These are phyloP conservation scores for Simplicillium aogashimaense DNA, from an alignment of 2,329 filamentous ascomycete genomes.

Conservation along the genomic window DNA sequence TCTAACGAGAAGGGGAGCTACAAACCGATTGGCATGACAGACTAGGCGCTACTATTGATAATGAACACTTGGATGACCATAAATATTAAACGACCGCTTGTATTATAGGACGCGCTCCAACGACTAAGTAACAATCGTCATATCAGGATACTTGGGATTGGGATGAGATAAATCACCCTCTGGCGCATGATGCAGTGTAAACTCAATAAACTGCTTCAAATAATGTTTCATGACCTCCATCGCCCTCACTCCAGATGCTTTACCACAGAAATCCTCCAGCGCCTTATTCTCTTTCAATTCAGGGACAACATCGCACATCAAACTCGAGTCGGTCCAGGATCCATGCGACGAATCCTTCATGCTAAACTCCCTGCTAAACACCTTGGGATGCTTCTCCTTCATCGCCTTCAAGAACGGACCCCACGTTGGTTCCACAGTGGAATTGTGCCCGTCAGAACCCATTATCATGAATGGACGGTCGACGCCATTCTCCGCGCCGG, in stretches of 20 bases:
- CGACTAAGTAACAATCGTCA: not conserved
- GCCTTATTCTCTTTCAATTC: conserved; percentile 10
- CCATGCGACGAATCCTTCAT: conserved; percentile 17
- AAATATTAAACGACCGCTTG: not conserved
- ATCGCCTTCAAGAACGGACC: conserved; percentile 13
- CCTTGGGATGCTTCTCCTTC: conserved; percentile 8
- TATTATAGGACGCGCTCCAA: not conserved
- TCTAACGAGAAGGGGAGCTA: too few species aligned
- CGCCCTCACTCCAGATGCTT: conserved; percentile 14
- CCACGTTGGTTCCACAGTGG: conserved; percentile 13
- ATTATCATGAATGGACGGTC: conserved; percentile 19
- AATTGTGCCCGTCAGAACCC: conserved; percentile 17
- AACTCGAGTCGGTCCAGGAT: conserved; percentile 18
- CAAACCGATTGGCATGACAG: too few species aligned
- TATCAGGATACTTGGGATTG: not conserved
- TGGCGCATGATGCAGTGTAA: conserved; percentile 9
- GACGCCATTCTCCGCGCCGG: conserved; percentile 13
- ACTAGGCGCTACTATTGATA: not conserved
- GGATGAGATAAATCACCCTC: too few species aligned
- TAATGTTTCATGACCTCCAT: conserved; percentile 18
- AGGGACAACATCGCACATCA: conserved; percentile 13
- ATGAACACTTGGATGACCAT: not conserved
- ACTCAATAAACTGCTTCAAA: conserved; percentile 17
- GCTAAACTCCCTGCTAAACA: conserved; percentile 19
- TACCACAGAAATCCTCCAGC: conserved; percentile 11